A percentile compares a stretch with the other conserved stretches of the same genome.
phyloP scores from a whole-genome alignment of 1,284 basidiomycete species.

The Farysia itapuensis region DNA sequence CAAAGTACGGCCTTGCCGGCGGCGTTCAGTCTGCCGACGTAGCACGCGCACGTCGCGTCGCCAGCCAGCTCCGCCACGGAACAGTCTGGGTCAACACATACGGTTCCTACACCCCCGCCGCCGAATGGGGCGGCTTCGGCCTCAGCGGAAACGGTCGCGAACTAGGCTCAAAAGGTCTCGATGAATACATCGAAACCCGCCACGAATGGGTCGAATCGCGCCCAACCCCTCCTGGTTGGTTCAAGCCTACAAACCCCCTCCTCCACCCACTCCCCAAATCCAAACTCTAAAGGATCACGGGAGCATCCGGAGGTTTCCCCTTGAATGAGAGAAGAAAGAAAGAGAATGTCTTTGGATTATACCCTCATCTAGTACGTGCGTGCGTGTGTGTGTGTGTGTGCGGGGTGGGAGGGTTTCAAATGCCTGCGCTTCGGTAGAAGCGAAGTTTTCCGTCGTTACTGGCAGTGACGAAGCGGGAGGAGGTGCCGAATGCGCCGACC shows the following conservation, averaged over 20 bases:
- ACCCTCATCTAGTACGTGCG: too few relatives aligned
- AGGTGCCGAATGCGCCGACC: background rate
- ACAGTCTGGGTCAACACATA: slow-evolving; percentile 59
- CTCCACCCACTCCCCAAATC: background rate
- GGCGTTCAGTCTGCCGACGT: slow-evolving; percentile 53
- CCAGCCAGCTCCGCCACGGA: slow-evolving; percentile 52
- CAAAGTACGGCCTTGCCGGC: slow-evolving; percentile 57
- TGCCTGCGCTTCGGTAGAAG: slow-evolving; percentile 33
- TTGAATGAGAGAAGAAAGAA: too few relatives aligned
- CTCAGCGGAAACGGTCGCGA: slow-evolving; percentile 58
- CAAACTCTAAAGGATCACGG: slow-evolving; percentile 1
- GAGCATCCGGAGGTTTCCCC: too few relatives aligned
- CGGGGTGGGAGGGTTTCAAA: too few relatives aligned
- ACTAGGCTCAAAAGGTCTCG: slow-evolving; percentile 54
- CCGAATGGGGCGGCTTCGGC: slow-evolving; percentile 59
- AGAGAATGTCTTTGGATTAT: too few relatives aligned
- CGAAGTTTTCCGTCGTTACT: slow-evolving; percentile 25
- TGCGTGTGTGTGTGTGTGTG: too few relatives aligned
- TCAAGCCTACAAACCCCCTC: slow-evolving; percentile 47
- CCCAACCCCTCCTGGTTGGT: slow-evolving; percentile 50
- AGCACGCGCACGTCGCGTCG: slow-evolving; percentile 46
- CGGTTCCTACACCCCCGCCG: slow-evolving; percentile 52
- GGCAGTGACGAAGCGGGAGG: slow-evolving; percentile 23
- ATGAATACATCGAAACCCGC: slow-evolving; percentile 57
- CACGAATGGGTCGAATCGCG: slow-evolving; percentile 54